Conservation (phyloP, 1,284 basidiomycete species). For the Cutaneotrichosporon sp. region DNA sequence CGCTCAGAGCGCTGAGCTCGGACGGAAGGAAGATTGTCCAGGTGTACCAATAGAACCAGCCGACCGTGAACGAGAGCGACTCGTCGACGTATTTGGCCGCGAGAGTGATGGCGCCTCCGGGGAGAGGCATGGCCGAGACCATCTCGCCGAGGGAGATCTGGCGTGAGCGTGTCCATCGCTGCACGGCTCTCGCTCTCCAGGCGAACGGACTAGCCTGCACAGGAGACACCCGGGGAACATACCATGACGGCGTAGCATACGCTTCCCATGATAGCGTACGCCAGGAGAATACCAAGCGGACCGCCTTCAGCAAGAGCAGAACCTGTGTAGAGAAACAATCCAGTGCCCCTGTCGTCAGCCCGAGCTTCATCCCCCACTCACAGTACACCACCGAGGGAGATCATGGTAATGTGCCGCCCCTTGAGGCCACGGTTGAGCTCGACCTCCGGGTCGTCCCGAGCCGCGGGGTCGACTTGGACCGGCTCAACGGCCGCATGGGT, state of each 20-base stretch:
- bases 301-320: conserved; percentile 39
- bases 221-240: background rate
- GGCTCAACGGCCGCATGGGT: background rate
- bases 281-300: conserved; percentile 34
- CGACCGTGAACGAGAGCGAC: conserved; percentile 72
- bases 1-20: conserved; percentile 68
- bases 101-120: conserved; percentile 70
- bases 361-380: conserved; percentile 58
- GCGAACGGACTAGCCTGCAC: no score
- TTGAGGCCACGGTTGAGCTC: conserved; percentile 26
- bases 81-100: conserved; percentile 60
- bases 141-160: conserved; percentile 49
- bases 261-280: conserved; percentile 33
- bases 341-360: conserved; percentile 43
- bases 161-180: background rate
- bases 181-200: no score
- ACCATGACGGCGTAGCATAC: conserved; percentile 45
- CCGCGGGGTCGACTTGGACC: background rate
- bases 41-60: conserved; percentile 78
- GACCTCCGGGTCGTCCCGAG: background rate
- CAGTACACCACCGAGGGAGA: conserved; percentile 29
- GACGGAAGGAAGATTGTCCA: conserved; percentile 64
- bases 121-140: conserved; percentile 48
- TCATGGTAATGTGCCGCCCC: conserved; percentile 33
- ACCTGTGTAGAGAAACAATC: conserved; percentile 9